Conservation (phyloP, 2,329 filamentous ascomycete species). For the Beauveria bassiana region DNA sequence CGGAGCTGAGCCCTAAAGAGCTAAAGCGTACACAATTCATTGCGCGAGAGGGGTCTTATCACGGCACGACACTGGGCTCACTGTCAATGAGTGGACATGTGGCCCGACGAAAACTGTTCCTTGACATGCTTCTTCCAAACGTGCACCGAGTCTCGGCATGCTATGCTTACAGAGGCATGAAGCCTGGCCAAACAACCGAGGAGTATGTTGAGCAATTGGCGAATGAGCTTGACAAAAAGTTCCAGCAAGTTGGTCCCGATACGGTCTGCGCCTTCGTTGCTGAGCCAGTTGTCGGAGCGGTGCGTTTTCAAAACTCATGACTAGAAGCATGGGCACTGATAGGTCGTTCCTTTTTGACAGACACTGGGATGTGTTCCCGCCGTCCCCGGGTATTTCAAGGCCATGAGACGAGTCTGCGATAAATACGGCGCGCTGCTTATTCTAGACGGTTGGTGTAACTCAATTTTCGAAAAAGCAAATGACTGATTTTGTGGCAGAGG, state of each 20-base stretch:
- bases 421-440: constrained; percentile 68
- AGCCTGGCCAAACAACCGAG: constrained; percentile 41
- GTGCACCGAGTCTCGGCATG: constrained; percentile 56
- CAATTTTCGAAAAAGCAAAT: not conserved
- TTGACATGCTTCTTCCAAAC: constrained; percentile 49
- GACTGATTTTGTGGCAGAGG: constrained; percentile 34
- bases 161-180: constrained; percentile 52
- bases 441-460: constrained; percentile 35
- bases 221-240: constrained; percentile 58
- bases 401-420: constrained; percentile 60
- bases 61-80: constrained; percentile 62
- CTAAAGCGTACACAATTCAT: constrained; percentile 57
- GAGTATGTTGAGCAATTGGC: constrained; percentile 54
- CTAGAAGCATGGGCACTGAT: not conserved
- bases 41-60: constrained; percentile 59
- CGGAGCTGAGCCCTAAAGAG: constrained; percentile 37
- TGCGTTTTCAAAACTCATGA: not conserved
- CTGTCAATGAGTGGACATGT: constrained; percentile 57
- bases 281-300: constrained; percentile 63
- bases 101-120: constrained; percentile 50
- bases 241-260: constrained; percentile 53
- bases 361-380: constrained; percentile 59
- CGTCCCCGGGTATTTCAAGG: constrained; percentile 59
- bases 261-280: constrained; percentile 64
- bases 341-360: not conserved